Conservation (phyloP, 345 rosid genomes). For the Salix viminalis region DNA sequence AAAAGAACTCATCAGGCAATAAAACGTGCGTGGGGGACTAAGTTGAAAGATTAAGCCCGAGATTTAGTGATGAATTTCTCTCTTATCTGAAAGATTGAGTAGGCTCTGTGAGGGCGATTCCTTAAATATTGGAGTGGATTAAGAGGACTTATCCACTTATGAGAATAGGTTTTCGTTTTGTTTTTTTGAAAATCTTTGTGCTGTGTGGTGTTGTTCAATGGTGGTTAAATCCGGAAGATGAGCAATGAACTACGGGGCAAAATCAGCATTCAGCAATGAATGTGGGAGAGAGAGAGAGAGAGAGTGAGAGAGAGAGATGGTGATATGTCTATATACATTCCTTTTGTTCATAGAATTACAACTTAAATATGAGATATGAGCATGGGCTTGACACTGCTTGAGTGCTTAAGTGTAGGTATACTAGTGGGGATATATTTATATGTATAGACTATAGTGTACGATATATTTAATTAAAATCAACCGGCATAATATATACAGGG, state of each 20-base stretch:
- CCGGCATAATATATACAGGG: background rate
- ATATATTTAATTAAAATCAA: background rate
- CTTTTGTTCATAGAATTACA: slow-evolving; percentile 21
- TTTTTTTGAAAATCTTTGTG: slow-evolving; percentile 23
- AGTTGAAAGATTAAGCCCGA: slow-evolving; percentile 23
- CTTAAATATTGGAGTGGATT: slow-evolving; percentile 32
- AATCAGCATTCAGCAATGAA: slow-evolving; percentile 43
- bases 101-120: slow-evolving; percentile 7
- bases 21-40: slow-evolving; percentile 11
- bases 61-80: slow-evolving; percentile 20
- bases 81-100: slow-evolving; percentile 20
- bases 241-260: slow-evolving; percentile 44
- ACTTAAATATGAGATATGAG: slow-evolving; percentile 10
- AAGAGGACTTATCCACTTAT: slow-evolving; percentile 48
- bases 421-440: slow-evolving; percentile 16
- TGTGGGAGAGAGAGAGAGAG: slow-evolving; percentile 10
- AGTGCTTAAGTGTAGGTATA: background rate
- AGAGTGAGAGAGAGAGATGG: slow-evolving; percentile 25
- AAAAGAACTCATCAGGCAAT: slow-evolving; percentile 20
- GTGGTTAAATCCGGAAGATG: slow-evolving; percentile 43
- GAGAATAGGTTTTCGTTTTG: slow-evolving; percentile 23
- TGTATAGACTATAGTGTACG: background rate
- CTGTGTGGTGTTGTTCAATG: slow-evolving; percentile 24
- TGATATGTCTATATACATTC: slow-evolving; percentile 43
- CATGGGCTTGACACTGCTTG: too few species aligned